These are phyloP conservation scores for Aureobasidium subglaciale DNA, from an alignment of 2,329 filamentous ascomycete genomes.

Conservation along the genomic window DNA sequence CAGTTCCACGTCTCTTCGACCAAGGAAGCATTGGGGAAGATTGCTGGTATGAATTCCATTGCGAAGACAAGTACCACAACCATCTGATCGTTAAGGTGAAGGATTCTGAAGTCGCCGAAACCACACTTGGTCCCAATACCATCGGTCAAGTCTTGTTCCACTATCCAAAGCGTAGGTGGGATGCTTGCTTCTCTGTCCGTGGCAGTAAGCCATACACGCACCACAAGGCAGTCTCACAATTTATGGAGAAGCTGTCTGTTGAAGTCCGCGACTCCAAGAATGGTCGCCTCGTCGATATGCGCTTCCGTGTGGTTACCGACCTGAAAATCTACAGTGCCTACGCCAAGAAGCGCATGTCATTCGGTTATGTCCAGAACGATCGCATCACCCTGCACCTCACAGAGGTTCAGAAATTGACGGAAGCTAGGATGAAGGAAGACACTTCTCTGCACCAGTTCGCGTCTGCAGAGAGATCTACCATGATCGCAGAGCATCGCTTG, in stretches of 20 bases:
- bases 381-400: conserved; percentile 5
- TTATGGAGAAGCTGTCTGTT: conserved; percentile 14
- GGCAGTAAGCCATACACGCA: not conserved
- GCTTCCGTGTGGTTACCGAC: not conserved
- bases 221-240: not conserved
- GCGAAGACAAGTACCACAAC: conserved; percentile 7
- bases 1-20: not conserved
- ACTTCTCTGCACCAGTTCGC: not conserved
- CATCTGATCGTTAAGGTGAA: conserved; percentile 14
- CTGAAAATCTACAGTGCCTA: conserved; percentile 18
- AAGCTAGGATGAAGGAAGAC: conserved; percentile 8
- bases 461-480: not conserved
- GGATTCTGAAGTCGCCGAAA: not conserved
- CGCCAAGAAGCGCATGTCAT: conserved; percentile 18
- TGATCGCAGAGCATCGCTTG: conserved; percentile 10
- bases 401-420: conserved; percentile 12
- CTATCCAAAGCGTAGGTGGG: conserved; percentile 21
- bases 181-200: conserved; percentile 17
- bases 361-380: not conserved
- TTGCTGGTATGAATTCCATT: conserved; percentile 16
- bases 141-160: conserved; percentile 18
- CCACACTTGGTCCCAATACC: not conserved
- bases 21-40: not conserved
- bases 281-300: not conserved
- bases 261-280: conserved; percentile 3